Percentiles rank a stretch among this genome's conserved stretches.
phyloP scores from a whole-genome alignment of 352 stramenopile species.

The Globisporangium splendens region DNA sequence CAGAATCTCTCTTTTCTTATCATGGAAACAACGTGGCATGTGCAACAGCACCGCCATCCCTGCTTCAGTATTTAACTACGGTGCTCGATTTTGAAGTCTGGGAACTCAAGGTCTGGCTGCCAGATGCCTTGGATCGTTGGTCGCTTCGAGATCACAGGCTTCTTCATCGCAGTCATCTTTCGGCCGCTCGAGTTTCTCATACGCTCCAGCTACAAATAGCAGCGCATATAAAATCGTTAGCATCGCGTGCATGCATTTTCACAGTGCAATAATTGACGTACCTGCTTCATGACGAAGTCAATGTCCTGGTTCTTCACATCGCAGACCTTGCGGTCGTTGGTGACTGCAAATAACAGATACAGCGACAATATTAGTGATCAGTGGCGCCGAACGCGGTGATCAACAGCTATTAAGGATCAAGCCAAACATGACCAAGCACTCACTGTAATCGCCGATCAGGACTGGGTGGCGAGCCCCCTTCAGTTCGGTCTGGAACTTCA shows the following conservation, averaged over 20 bases:
- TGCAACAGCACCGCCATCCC: not conserved
- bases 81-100: conserved; percentile 80
- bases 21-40: not conserved
- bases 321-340: conserved; percentile 74
- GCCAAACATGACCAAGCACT: too few relatives aligned
- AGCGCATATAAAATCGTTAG: not conserved
- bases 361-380: not conserved
- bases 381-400: not conserved
- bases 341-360: conserved; percentile 41
- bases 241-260: not conserved
- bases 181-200: conserved; percentile 82
- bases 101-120: conserved; percentile 84
- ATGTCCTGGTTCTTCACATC: conserved; percentile 90
- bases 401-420: too few relatives aligned
- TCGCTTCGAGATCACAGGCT: conserved; percentile 76
- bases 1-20: not conserved
- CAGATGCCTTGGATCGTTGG: conserved; percentile 84
- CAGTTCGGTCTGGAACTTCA: conserved; percentile 80
- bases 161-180: conserved; percentile 88
- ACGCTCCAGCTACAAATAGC: conserved; percentile 58
- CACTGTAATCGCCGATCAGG: conserved; percentile 84
- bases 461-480: conserved; percentile 81
- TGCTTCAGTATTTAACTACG: conserved; percentile 28
- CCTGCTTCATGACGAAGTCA: conserved; percentile 76
- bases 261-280: conserved; percentile 22